These are phyloP conservation scores for Kingdonia uniflora DNA, from an alignment of 164 flowering plant genomes.

Conservation along the genomic window DNA sequence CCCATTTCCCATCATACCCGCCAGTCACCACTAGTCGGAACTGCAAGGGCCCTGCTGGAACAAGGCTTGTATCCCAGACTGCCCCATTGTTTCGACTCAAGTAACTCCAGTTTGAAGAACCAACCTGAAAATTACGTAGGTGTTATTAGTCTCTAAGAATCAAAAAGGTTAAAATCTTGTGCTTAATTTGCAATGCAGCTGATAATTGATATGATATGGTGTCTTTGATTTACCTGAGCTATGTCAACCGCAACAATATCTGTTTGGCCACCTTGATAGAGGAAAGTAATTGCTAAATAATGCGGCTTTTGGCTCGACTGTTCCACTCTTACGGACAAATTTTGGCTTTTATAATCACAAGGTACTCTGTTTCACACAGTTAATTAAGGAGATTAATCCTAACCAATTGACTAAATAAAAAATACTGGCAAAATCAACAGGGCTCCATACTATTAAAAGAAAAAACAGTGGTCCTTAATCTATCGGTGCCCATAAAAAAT, in stretches of 20 bases:
- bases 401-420: too few relatives aligned
- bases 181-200: too few relatives aligned
- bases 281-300: constrained; percentile 56
- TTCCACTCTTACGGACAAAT: constrained; percentile 63
- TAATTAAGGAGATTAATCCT: too few relatives aligned
- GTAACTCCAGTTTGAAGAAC: constrained; percentile 46
- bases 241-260: constrained; percentile 51
- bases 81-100: constrained; percentile 63
- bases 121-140: constrained; percentile 30
- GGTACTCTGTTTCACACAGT: constrained; percentile 41
- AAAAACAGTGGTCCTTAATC: not conserved
- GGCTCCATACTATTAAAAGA: not conserved
- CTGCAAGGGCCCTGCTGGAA: constrained; percentile 56
- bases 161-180: too few relatives aligned
- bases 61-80: constrained; percentile 63
- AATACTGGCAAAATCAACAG: too few relatives aligned
- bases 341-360: constrained; percentile 62
- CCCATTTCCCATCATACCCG: constrained; percentile 60
- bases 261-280: constrained; percentile 92
- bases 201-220: too few relatives aligned
- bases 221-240: constrained; percentile 49
- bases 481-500: too few relatives aligned
- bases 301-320: constrained; percentile 67
- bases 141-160: too few relatives aligned
- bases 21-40: constrained; percentile 56